Conservation (phyloP, 352 stramenopile species). For the Phytophthora ohioensis region DNA sequence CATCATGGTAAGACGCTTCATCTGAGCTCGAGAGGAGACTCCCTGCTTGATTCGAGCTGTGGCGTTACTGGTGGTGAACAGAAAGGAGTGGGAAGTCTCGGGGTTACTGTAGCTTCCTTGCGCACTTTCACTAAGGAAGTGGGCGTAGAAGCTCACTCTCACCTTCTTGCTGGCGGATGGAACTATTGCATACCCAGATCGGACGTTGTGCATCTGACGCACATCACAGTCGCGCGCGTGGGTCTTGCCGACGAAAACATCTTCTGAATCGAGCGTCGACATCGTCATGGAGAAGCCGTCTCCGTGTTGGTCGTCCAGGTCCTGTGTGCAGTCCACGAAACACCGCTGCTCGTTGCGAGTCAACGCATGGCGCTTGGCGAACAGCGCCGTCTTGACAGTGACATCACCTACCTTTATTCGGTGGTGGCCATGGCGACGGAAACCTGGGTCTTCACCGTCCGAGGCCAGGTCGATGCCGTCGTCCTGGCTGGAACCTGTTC, state of each 20-base stretch:
- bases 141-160: conserved; percentile 47
- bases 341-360: conserved; percentile 36
- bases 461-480: not conserved
- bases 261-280: conserved; percentile 32
- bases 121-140: conserved; percentile 22
- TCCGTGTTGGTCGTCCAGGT: not conserved
- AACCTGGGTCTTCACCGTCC: not conserved
- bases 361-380: conserved; percentile 35
- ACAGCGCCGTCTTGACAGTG: conserved; percentile 32
- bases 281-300: conserved; percentile 20
- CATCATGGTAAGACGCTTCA: conserved; percentile 39
- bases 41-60: conserved; percentile 22
- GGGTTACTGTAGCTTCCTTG: conserved; percentile 1
- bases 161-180: conserved; percentile 25
- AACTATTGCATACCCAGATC: conserved; percentile 32
- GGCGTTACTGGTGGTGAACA: conserved; percentile 5
- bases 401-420: conserved; percentile 15
- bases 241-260: conserved; percentile 36
- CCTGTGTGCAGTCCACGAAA: conserved; percentile 23
- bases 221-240: conserved; percentile 11
- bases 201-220: conserved; percentile 34
- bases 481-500: not conserved
- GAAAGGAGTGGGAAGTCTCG: conserved; percentile 13
- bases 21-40: conserved; percentile 33
- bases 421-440: conserved; percentile 1